Evolutionary conservation across 192 early-diverging fungal species (phyloP), one percentile per base, ranked within the genome.

Genomic region (Mortierella hygrophila): DNA sequence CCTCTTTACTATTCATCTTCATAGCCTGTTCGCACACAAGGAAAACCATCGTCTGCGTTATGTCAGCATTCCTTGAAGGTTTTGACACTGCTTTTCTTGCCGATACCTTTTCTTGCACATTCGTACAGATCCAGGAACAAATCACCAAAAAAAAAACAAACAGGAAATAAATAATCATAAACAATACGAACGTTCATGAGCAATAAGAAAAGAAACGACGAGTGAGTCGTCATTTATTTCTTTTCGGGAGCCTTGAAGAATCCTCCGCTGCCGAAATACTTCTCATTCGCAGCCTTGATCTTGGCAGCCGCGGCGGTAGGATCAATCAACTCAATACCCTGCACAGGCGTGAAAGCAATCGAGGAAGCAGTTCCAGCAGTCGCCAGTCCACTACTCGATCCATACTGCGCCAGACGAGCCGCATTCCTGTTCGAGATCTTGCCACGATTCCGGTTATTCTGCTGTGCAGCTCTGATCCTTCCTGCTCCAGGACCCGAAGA

Each of bases 281-380:
- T 92, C 73, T 94, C 95, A 68, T 94, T 94, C 4, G 89, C 89
- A 35, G 91, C 88, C 77, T 95, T 94, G 32, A 92, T 78, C 74
- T 88, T 91, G 75, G 94, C 89, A 49, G 93, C 90, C 3, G 86
- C 82, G 1, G 92, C 91, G 29, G 94, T 95, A 3, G 98, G 98
- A 81, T 97, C 96, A 44, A 94, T 93, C 38, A 99, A 85, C 88
- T 99, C 98, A 81, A 99, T 96, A 73, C 97, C 97, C 80, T 99
- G 96, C 21, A 97, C 94, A 15, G 98, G 97, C 10, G 97, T 99
- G 76, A 99, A 98, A 3, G 98, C 95, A 16, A 99, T 90, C 23
- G 97, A 97, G 0, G 97, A 94, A 0, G 95, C 94, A 60, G 97
- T 89, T 16, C 98, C 98, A 32, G 97, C 96, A 5, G 94, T 94